A percentile compares a stretch with the other conserved stretches of the same genome.
Conservation (phyloP, 371 early-diverging fungal species). For the Lichtheimia hyalospora region DNA sequence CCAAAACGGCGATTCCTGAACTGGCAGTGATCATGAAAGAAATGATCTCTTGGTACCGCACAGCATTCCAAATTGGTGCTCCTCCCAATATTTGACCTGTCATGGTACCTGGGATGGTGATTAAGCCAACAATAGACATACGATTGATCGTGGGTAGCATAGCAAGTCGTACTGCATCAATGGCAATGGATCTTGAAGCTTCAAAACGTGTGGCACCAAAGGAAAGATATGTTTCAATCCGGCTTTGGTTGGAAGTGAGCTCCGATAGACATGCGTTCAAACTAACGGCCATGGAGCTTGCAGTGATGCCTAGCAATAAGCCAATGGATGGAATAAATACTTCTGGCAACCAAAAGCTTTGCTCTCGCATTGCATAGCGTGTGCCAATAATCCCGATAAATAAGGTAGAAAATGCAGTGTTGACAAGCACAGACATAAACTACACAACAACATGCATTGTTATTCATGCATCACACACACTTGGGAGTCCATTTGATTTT, state of each 20-base stretch:
- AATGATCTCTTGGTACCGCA: conserved; percentile 75
- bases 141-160: conserved; percentile 81
- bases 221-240: conserved; percentile 70
- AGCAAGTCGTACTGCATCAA: conserved; percentile 72
- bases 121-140: conserved; percentile 83
- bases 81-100: conserved; percentile 88
- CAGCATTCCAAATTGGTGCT: conserved; percentile 74
- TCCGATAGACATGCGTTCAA: conserved; percentile 52
- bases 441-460: conserved; percentile 12
- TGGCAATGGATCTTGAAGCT: conserved; percentile 66
- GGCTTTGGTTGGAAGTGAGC: conserved; percentile 57
- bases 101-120: conserved; percentile 85
- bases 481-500: background rate
- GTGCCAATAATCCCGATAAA: conserved; percentile 59
- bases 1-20: conserved; percentile 57
- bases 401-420: conserved; percentile 42
- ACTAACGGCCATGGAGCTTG: conserved; percentile 79
- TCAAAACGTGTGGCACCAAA: conserved; percentile 87
- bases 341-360: conserved; percentile 70
- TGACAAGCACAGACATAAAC: conserved; percentile 47
- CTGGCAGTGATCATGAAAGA: conserved; percentile 75
- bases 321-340: conserved; percentile 84
- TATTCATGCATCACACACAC: background rate
- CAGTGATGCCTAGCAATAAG: conserved; percentile 80
- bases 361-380: conserved; percentile 67